A percentile compares a stretch with the other conserved stretches of the same genome.
Conservation (phyloP, 306 rosid species). For the Biancaea sappan region DNA sequence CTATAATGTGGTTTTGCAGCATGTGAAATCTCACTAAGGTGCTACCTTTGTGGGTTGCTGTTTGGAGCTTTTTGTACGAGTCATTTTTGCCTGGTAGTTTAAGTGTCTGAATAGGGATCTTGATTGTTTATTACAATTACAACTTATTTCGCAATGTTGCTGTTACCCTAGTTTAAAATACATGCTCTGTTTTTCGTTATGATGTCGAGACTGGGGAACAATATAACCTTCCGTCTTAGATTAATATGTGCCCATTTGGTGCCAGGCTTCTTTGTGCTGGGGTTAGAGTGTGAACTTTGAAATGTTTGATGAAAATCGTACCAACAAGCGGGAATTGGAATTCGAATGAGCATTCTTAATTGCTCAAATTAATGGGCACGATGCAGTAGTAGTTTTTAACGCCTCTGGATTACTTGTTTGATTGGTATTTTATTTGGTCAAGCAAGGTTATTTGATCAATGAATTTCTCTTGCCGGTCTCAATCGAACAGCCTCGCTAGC, state of each 20-base stretch:
- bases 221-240: not conserved
- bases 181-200: not conserved
- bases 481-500: too few relatives aligned
- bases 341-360: too few relatives aligned
- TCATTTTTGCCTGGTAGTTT: conserved; percentile 35
- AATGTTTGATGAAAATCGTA: not conserved
- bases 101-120: conserved; percentile 16
- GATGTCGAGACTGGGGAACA: not conserved
- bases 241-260: too few relatives aligned
- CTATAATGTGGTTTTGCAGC: conserved; percentile 50
- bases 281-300: not conserved
- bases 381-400: too few relatives aligned
- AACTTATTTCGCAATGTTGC: not conserved
- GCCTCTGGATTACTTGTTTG: too few relatives aligned
- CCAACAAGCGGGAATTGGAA: too few relatives aligned
- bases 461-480: too few relatives aligned
- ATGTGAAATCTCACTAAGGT: conserved; percentile 47
- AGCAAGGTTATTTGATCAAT: too few relatives aligned
- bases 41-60: not conserved
- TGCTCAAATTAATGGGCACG: too few relatives aligned
- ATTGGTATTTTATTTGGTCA: too few relatives aligned
- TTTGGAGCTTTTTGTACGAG: conserved; percentile 22
- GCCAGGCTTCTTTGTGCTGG: not conserved
- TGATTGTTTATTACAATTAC: conserved; percentile 17
- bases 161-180: conserved; percentile 19